These are phyloP conservation scores for Lizonia empirigonia DNA, from an alignment of 2,329 filamentous ascomycete genomes.

Conservation along the genomic window DNA sequence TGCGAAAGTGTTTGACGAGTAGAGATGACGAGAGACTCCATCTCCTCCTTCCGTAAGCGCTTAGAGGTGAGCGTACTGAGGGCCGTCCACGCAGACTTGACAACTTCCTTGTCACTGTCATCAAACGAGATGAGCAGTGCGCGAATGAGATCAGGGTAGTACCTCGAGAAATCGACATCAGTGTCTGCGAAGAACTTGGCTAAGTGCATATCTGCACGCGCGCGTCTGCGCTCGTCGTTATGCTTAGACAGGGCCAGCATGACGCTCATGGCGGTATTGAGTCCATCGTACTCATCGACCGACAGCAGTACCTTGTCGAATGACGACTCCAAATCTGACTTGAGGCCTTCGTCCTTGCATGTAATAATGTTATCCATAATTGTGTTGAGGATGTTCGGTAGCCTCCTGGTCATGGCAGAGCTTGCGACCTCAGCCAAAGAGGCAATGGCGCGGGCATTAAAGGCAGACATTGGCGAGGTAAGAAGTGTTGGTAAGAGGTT, in stretches of 20 bases:
- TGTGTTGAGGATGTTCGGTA: conserved; percentile 89
- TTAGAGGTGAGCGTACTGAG: conserved; percentile 81
- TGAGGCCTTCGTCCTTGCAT: conserved; percentile 75
- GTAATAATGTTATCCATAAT: conserved; percentile 91
- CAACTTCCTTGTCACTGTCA: conserved; percentile 79
- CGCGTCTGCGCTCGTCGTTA: conserved; percentile 85
- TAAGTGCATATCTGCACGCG: conserved; percentile 77
- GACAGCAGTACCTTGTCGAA: conserved; percentile 91
- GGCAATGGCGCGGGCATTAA: conserved; percentile 93
- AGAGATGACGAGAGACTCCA: conserved; percentile 88
- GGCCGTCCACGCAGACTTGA: conserved; percentile 88
- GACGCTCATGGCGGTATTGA: conserved; percentile 95
- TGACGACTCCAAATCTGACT: conserved; percentile 73
- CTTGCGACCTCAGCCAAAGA: conserved; percentile 92
- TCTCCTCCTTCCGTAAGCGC: conserved; percentile 92
- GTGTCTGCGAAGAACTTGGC: conserved; percentile 83
- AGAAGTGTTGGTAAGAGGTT: conserved; percentile 94
- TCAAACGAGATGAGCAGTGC: conserved; percentile 90
- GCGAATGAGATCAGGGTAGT: conserved; percentile 94
- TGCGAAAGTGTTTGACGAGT: conserved; percentile 85
- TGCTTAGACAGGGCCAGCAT: conserved; percentile 88
- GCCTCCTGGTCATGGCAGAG: conserved; percentile 83
- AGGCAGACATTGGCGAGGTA: conserved; percentile 85
- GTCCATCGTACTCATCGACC: conserved; percentile 92
- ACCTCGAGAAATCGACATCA: conserved; percentile 88